Conservation (phyloP, 202 grass and related monocot genomes). For the Bolboschoenoplectus hybrid region DNA sequence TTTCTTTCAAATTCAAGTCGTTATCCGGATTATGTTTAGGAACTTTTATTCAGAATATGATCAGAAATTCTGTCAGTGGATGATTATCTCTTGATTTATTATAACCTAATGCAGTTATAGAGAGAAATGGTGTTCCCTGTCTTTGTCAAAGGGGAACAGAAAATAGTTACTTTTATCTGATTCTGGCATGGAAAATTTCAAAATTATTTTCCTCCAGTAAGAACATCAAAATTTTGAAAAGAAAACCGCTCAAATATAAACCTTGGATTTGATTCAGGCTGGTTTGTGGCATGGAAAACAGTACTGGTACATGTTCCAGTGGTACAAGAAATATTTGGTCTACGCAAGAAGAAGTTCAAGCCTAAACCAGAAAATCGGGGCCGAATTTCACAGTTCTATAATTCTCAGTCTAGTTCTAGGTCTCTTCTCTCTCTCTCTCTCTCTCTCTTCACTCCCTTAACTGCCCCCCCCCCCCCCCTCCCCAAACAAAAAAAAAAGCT, state of each 20-base stretch:
- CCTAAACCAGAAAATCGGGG: constrained; percentile 61
- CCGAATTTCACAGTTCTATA: constrained; percentile 62
- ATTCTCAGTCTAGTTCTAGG: constrained; percentile 26
- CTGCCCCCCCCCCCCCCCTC: background rate
- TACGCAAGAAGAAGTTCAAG: constrained; percentile 86
- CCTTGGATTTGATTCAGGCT: constrained; percentile 50
- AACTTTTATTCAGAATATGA: background rate
- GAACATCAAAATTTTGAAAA: background rate
- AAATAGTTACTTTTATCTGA: background rate
- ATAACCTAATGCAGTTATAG: background rate
- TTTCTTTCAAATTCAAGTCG: background rate
- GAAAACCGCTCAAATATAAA: background rate
- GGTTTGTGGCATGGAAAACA: constrained; percentile 93
- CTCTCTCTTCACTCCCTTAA: background rate
- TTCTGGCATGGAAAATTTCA: background rate
- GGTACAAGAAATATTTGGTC: constrained; percentile 90
- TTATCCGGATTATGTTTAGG: constrained; percentile 32
- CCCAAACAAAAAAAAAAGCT: no score
- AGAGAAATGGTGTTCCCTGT: background rate
- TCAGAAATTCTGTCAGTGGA: background rate
- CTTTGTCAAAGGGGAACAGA: background rate
- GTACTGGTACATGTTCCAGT: constrained; percentile 96
- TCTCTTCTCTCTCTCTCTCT: constrained; percentile 24
- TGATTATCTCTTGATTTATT: background rate
- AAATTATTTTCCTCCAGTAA: background rate